phyloP scores from a whole-genome alignment of 2,329 filamentous ascomycete genomes.

The Leptodontidium sp. region DNA sequence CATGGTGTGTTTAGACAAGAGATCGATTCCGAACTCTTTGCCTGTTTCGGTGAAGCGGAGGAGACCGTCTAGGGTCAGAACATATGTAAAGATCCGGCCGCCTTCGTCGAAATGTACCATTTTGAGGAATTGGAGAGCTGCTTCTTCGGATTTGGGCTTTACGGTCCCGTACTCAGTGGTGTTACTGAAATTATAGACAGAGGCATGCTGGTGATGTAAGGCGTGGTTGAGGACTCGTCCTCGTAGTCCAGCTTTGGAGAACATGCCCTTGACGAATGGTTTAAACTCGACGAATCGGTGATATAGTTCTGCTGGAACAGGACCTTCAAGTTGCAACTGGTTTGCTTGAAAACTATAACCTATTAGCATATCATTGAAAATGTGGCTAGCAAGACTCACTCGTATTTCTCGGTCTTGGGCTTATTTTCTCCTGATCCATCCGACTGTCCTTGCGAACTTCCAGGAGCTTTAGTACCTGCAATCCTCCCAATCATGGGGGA shows the following conservation, averaged over 20 bases:
- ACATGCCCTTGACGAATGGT: conserved; percentile 90
- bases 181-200: conserved; percentile 88
- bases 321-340: conserved; percentile 86
- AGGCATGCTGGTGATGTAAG: conserved; percentile 87
- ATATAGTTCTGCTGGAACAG: conserved; percentile 81
- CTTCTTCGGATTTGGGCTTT: conserved; percentile 70
- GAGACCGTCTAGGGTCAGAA: conserved; percentile 85
- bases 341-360: conserved; percentile 83
- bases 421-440: conserved; percentile 52
- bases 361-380: conserved; percentile 29
- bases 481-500: conserved; percentile 89
- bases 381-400: conserved; percentile 60
- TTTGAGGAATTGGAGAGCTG: conserved; percentile 82
- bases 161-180: conserved; percentile 78
- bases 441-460: conserved; percentile 56
- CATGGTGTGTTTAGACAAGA: conserved; percentile 96
- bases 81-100: conserved; percentile 88
- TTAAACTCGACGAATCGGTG: conserved; percentile 94
- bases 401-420: conserved; percentile 73
- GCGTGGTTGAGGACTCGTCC: conserved; percentile 85
- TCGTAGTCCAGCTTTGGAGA: conserved; percentile 77
- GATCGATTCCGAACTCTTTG: conserved; percentile 92
- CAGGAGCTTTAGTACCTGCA: conserved; percentile 73
- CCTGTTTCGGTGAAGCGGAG: conserved; percentile 95
- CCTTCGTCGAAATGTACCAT: conserved; percentile 88